A percentile compares a stretch with the other conserved stretches of the same genome.
Evolutionary conservation across 306 rosid species (phyloP).

Genomic region (Cicer pinnatifidum): DNA sequence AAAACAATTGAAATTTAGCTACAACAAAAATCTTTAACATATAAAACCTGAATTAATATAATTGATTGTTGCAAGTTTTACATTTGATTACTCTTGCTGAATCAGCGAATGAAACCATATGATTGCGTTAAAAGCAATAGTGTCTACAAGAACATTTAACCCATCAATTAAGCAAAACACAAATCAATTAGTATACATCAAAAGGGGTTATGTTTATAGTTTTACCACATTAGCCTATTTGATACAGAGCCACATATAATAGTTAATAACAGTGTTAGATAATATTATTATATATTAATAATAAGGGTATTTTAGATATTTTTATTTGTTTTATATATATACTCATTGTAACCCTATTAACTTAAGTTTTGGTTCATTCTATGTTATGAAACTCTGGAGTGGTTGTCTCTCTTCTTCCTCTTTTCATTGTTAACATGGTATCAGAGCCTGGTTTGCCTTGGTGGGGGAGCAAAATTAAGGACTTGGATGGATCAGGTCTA

Average conservation of each 20-base stretch:
- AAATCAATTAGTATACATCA: constrained; percentile 11
- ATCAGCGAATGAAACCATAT: constrained; percentile 16
- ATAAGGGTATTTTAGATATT: too few species aligned
- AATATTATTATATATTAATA: too few species aligned
- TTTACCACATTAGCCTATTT: constrained; percentile 33
- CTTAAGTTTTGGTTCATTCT: too few species aligned
- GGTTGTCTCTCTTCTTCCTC: too few species aligned
- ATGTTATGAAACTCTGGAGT: too few species aligned
- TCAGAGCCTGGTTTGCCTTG: too few species aligned
- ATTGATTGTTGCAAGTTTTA: constrained; percentile 14
- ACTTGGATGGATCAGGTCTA: too few species aligned
- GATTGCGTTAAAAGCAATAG: constrained; percentile 1
- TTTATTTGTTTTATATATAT: too few species aligned
- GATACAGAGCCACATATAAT: constrained; percentile 20
- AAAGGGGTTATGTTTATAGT: constrained; percentile 22
- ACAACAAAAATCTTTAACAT: constrained; percentile 13
- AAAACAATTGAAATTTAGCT: constrained; percentile 26
- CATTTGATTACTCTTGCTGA: constrained; percentile 25
- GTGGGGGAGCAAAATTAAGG: too few species aligned
- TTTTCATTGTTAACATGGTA: too few species aligned
- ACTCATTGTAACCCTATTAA: too few species aligned
- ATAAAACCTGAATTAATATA: constrained; percentile 33
- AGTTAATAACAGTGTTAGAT: neutral
- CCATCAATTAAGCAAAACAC: constrained; percentile 13
- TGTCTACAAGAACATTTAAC: constrained; percentile 36